A percentile compares a stretch with the other conserved stretches of the same genome.
These are phyloP conservation scores for Ogataea methanolica DNA, from an alignment of 805 yeast species.

Conservation along the genomic window DNA sequence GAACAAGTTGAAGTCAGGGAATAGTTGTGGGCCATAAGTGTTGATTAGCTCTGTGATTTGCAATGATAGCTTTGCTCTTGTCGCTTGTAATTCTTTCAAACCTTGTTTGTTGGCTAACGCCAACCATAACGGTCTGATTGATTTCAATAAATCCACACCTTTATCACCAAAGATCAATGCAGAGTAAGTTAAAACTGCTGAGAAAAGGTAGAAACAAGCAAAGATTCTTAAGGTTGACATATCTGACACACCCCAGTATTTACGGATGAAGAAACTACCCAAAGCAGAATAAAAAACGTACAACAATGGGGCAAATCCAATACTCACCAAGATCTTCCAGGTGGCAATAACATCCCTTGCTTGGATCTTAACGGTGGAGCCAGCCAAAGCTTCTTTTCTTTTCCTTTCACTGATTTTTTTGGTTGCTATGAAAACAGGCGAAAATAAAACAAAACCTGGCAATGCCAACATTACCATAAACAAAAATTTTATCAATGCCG, in stretches of 20 bases:
- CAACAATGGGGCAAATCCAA: constrained; percentile 84
- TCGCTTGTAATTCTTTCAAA: constrained; percentile 51
- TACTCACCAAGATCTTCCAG: constrained; percentile 88
- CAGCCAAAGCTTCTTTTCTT: constrained; percentile 75
- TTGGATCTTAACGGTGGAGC: constrained; percentile 82
- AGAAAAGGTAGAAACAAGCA: constrained; percentile 53
- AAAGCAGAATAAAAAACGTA: constrained; percentile 75
- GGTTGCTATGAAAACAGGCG: constrained; percentile 82
- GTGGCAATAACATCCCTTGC: constrained; percentile 96
- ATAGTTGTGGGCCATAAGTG: constrained; percentile 75
- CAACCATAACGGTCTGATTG: constrained; percentile 74
- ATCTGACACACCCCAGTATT: constrained; percentile 14
- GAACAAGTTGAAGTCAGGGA: constrained; percentile 73
- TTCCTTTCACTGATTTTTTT: constrained; percentile 69
- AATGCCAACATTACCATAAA: constrained; percentile 60
- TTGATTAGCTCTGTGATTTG: constrained; percentile 79
- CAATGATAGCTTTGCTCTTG: constrained; percentile 57
- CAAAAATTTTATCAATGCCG: constrained; percentile 40
- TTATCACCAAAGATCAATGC: constrained; percentile 89
- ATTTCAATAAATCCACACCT: constrained; percentile 84
- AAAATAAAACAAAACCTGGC: constrained; percentile 85
- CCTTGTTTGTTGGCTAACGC: constrained; percentile 57
- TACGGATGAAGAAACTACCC: constrained; percentile 38
- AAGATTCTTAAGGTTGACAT: constrained; percentile 25
- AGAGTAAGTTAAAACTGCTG: constrained; percentile 77